These are phyloP conservation scores for Bacterosira constricta DNA, from an alignment of 108 stramenopile species.

Conservation along the genomic window DNA sequence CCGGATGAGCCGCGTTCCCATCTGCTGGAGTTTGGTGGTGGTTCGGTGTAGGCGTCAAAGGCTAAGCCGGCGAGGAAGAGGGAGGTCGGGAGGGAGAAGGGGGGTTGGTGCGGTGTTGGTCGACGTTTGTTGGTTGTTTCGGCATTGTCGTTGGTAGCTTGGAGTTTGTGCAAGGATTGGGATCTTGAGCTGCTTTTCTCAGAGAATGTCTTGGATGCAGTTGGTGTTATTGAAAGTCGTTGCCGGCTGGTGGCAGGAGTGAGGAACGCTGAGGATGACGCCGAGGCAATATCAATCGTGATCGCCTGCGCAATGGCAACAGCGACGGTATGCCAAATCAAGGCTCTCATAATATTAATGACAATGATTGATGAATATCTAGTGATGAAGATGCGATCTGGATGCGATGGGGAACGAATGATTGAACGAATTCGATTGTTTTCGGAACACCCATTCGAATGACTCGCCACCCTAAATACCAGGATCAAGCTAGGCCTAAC, in stretches of 20 bases:
- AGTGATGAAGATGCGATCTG: background rate
- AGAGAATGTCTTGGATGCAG: background rate
- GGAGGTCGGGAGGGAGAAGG: constrained; percentile 57
- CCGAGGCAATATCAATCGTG: background rate
- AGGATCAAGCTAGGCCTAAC: too few relatives aligned
- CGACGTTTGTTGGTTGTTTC: background rate
- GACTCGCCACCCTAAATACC: too few relatives aligned
- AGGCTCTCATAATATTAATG: background rate
- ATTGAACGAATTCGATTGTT: too few relatives aligned
- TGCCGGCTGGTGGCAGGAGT: background rate
- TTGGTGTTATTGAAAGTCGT: background rate
- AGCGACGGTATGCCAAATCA: background rate
- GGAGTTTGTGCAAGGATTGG: background rate
- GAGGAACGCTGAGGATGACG: background rate
- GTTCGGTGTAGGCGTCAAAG: constrained; percentile 84
- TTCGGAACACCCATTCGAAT: too few relatives aligned
- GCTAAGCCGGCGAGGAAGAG: constrained; percentile 81
- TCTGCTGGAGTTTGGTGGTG: constrained; percentile 67
- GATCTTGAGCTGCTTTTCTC: background rate
- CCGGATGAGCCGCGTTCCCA: constrained; percentile 83
- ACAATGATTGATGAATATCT: background rate
- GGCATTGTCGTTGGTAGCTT: background rate
- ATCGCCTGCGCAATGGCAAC: background rate
- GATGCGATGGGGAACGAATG: too few relatives aligned
- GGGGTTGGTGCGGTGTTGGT: constrained; percentile 25